Evolutionary conservation across 2,329 filamentous ascomycete genomes (phyloP), one percentile per base, ranked within the genome.

Genomic region (Penicillium sp.): DNA sequence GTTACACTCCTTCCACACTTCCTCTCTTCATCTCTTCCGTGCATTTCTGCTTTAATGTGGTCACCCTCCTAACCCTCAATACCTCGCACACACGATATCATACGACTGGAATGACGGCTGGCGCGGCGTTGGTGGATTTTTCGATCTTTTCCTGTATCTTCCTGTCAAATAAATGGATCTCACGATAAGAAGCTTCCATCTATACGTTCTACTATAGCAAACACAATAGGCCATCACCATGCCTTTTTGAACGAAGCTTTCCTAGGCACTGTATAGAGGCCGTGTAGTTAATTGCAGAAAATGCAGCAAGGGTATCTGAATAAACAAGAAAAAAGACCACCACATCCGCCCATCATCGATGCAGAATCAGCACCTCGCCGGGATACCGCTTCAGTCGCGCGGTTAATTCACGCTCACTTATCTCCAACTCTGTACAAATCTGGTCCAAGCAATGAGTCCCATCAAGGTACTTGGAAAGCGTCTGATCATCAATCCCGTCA

Each of bases 391-490:
- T 69, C 49, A 72, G 48, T 33, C 66, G 55, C 31, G 52, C 51
- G 25, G 61, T 66, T 42, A 73, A 52, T 37, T 71, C 68, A 37
- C 59, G 62, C 57, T 73, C 69, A 46, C 66, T 69, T 25, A 72
- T 62, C 45, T 69, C 65, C 41, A 72, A 42, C 47, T 73, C 69
- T 4, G 69, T 72, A 45, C 70, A 73, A 20, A 73, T 69, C 52
- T 72, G 65, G 55, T 72, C 70, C 39, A 72, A 71, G 45, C 64
- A 69, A 49, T 73, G 69, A 45, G 63, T 65, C 1, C 69, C 70
- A 54, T 73, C 70, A 12, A 73, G 37, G 47, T 66, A 72, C 36
- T 61, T 64, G 2, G 55, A 54, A 22, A 72, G 41, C 6, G 51
- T 56, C 39, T 54, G 59, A 48, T 66, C 55, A 32, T 66, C 64